A percentile compares a stretch with the other conserved stretches of the same genome.
Conservation (phyloP, 495 filamentous ascomycete species). For the Rusavskia elegans region DNA sequence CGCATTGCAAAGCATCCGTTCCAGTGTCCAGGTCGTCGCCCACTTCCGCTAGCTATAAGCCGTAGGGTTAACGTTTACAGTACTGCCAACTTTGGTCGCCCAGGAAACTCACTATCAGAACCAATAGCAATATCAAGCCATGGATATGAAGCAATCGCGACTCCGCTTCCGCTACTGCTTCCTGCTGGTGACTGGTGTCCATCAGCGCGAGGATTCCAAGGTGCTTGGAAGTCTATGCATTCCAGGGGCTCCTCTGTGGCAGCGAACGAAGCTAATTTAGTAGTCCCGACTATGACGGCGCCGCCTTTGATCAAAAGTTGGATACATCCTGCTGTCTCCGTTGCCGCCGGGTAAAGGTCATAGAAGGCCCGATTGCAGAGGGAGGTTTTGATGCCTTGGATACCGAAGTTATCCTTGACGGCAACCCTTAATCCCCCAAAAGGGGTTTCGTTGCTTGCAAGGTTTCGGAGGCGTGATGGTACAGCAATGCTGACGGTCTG, state of each 20-base stretch:
- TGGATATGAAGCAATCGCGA: conserved; percentile 17
- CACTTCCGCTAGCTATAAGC: too few relatives aligned
- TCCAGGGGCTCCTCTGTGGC: conserved; percentile 4
- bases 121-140: conserved; percentile 40
- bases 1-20: too few relatives aligned
- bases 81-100: too few relatives aligned
- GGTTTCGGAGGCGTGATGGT: too few relatives aligned
- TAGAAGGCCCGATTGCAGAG: conserved; percentile 12
- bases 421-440: conserved; percentile 15
- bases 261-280: conserved; percentile 14
- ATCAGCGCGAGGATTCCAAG: conserved; percentile 10
- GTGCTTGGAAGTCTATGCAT: conserved; percentile 8
- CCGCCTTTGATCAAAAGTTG: conserved; percentile 16
- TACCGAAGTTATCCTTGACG: conserved; percentile 18
- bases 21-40: too few relatives aligned
- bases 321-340: conserved; percentile 6
- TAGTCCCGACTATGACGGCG: conserved; percentile 21
- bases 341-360: conserved; percentile 7
- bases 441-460: too few relatives aligned
- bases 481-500: too few relatives aligned
- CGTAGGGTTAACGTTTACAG: too few relatives aligned
- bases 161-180: conserved; percentile 12
- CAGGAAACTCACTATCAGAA: conserved; percentile 18
- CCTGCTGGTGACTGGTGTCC: conserved; percentile 9
- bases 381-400: conserved; percentile 14